Conservation (phyloP, 257 asterid genomes). For the Echites panduratus region DNA sequence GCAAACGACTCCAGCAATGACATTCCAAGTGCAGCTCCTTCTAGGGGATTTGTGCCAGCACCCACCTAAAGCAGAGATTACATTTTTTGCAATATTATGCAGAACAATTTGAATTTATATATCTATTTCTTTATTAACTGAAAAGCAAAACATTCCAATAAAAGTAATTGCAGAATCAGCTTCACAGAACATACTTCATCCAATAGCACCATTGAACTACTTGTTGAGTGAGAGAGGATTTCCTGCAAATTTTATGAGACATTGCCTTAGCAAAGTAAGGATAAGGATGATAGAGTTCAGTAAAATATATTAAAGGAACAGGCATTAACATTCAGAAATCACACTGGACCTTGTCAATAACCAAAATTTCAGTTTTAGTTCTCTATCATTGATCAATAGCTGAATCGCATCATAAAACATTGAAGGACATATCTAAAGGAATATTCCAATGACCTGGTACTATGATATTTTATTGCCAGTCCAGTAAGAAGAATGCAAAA, state of each 20-base stretch:
- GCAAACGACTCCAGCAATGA: conserved; percentile 91
- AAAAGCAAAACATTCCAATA: not conserved
- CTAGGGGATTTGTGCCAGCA: conserved; percentile 97
- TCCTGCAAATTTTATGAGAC: conserved; percentile 55
- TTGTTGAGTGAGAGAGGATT: conserved; percentile 67
- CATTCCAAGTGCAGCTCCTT: conserved; percentile 99
- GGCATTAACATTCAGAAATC: not conserved
- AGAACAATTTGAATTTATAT: not conserved
- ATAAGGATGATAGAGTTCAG: conserved; percentile 17
- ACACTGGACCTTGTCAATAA: not conserved
- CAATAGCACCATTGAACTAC: conserved; percentile 70
- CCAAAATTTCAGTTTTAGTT: conserved; percentile 1
- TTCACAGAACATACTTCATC: conserved; percentile 62
- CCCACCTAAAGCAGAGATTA: conserved; percentile 56
- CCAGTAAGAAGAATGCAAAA: not conserved
- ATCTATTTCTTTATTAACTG: not conserved
- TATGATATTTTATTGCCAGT: not conserved
- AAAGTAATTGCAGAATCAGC: not conserved
- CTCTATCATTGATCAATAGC: not conserved
- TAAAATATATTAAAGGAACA: conserved; percentile 10
- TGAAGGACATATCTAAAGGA: not conserved
- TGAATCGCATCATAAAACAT: not conserved
- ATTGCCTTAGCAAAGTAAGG: conserved; percentile 15
- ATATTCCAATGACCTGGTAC: not conserved
- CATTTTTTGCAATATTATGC: not conserved